Evolutionary conservation across 768 basidiomycete species (phyloP).

Genomic region (Kwoniella sp.): DNA sequence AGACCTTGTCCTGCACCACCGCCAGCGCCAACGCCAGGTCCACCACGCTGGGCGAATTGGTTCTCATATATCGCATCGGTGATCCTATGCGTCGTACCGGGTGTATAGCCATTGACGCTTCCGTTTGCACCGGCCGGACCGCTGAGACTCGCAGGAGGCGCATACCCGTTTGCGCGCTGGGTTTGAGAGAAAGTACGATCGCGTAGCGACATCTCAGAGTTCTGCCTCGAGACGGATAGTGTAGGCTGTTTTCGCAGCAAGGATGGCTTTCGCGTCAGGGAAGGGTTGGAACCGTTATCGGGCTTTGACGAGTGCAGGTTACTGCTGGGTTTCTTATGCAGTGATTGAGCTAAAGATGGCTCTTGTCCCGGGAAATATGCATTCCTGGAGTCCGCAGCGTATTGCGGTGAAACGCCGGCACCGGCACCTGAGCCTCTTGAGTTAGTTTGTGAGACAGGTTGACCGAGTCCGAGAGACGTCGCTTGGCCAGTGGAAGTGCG

Average conservation of each 20-base stretch:
- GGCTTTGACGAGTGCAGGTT: not conserved
- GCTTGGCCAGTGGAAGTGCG: slow-evolving; percentile 15
- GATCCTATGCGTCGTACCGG: slow-evolving; percentile 22
- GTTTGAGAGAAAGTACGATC: not conserved
- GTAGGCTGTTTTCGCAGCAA: slow-evolving; percentile 5
- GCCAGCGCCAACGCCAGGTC: not conserved
- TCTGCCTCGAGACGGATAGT: slow-evolving; percentile 13
- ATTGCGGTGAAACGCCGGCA: not conserved
- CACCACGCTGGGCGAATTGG: slow-evolving; percentile 7
- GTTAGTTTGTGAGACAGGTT: not conserved
- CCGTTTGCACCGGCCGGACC: not conserved
- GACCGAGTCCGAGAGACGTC: slow-evolving; percentile 1
- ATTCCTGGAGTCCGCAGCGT: not conserved
- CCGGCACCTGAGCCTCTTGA: not conserved
- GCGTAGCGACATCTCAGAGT: slow-evolving; percentile 8
- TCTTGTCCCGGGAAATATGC: slow-evolving; percentile 19
- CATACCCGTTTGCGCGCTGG: not conserved
- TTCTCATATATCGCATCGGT: slow-evolving; percentile 24
- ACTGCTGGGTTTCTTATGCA: slow-evolving; percentile 2
- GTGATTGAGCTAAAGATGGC: not conserved
- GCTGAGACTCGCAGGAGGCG: not conserved
- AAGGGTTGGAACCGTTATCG: not conserved
- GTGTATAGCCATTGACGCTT: slow-evolving; percentile 7
- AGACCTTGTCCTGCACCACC: not conserved
- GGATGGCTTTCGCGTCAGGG: slow-evolving; percentile 7